These are phyloP conservation scores for Kalmusia sp. DNA, from an alignment of 2,329 filamentous ascomycete species.

Conservation along the genomic window DNA sequence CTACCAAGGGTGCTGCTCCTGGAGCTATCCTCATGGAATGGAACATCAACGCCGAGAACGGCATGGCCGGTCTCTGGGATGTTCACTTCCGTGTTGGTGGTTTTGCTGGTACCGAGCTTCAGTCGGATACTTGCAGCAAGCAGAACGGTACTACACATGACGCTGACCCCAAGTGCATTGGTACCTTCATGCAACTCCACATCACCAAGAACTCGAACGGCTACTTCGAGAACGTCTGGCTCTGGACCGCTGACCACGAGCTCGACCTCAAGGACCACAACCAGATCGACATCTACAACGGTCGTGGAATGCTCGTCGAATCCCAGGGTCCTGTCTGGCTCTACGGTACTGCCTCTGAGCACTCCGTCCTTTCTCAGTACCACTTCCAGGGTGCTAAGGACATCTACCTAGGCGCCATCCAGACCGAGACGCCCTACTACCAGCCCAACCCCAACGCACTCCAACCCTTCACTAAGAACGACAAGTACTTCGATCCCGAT, in stretches of 20 bases:
- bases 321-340: slow-evolving; percentile 80
- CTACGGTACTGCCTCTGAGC: slow-evolving; percentile 70
- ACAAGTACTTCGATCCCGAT: slow-evolving; percentile 52
- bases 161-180: slow-evolving; percentile 73
- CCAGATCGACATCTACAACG: slow-evolving; percentile 86
- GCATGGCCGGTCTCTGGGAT: slow-evolving; percentile 86
- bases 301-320: slow-evolving; percentile 83
- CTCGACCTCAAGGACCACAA: slow-evolving; percentile 75
- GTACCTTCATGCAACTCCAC: slow-evolving; percentile 71
- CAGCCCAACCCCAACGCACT: slow-evolving; percentile 69
- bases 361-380: slow-evolving; percentile 74
- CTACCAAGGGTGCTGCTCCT: slow-evolving; percentile 81
- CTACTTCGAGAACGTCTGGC: slow-evolving; percentile 90
- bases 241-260: slow-evolving; percentile 91
- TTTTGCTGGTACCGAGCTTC: slow-evolving; percentile 80
- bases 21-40: slow-evolving; percentile 92
- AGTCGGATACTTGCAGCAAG: slow-evolving; percentile 81
- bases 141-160: slow-evolving; percentile 68
- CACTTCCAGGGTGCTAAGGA: slow-evolving; percentile 67
- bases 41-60: slow-evolving; percentile 76
- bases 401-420: slow-evolving; percentile 68
- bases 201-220: slow-evolving; percentile 64
- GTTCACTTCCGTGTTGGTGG: slow-evolving; percentile 95
- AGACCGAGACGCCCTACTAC: slow-evolving; percentile 76
- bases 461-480: slow-evolving; percentile 61